Conservation (phyloP, 352 stramenopile species). For the Pythium coloratum region DNA sequence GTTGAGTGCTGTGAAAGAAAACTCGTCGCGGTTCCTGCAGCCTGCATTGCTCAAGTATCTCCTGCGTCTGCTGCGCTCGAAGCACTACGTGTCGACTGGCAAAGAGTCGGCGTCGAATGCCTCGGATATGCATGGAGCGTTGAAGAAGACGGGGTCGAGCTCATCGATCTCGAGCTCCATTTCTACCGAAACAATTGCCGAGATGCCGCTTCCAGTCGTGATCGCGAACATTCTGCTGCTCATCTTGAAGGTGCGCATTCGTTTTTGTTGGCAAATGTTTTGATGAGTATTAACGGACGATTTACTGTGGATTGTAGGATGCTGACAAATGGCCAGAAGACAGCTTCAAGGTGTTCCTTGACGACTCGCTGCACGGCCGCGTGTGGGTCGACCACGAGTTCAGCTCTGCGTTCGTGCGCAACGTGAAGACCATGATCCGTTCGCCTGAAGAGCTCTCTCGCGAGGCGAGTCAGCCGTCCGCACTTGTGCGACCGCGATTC, state of each 20-base stretch:
- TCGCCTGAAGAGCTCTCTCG: constrained; percentile 9
- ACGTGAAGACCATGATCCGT: constrained; percentile 73
- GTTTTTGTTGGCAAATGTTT: not conserved
- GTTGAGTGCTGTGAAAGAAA: constrained; percentile 57
- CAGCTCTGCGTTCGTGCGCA: constrained; percentile 73
- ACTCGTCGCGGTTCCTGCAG: constrained; percentile 49
- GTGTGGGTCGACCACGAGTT: constrained; percentile 85
- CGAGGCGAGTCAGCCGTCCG: constrained; percentile 16
- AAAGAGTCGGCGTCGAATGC: constrained; percentile 1
- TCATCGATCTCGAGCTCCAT: constrained; percentile 18
- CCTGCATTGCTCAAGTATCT: constrained; percentile 75
- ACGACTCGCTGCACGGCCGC: constrained; percentile 79
- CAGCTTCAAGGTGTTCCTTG: constrained; percentile 86
- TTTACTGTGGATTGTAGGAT: constrained; percentile 30
- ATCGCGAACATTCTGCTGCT: constrained; percentile 70
- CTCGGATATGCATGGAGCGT: constrained; percentile 37
- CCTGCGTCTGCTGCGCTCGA: constrained; percentile 73
- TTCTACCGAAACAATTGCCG: constrained; percentile 32
- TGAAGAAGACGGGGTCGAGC: constrained; percentile 33
- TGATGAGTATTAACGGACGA: not conserved
- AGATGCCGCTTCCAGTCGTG: constrained; percentile 70
- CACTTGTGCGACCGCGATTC: constrained; percentile 46
- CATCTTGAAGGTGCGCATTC: constrained; percentile 53
- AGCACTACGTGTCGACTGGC: constrained; percentile 53
- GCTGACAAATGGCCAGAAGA: constrained; percentile 66